These are phyloP conservation scores for Suillus luteus DNA, from an alignment of 768 basidiomycete genomes.

Conservation along the genomic window DNA sequence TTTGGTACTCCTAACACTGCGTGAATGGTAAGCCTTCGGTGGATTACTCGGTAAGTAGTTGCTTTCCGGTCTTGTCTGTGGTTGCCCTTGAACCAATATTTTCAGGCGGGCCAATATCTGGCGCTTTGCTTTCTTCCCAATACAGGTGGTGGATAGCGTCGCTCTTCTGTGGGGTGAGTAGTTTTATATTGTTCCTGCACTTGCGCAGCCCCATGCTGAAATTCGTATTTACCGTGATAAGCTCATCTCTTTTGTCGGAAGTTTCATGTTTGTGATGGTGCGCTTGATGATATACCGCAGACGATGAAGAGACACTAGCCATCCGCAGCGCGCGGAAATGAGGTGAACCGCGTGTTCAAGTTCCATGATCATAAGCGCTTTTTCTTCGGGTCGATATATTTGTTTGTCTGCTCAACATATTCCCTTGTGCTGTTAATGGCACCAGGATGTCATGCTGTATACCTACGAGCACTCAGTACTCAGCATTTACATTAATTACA, in stretches of 20 bases:
- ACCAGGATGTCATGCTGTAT: neutral
- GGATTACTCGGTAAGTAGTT: conserved; percentile 22
- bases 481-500: neutral
- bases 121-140: conserved; percentile 50
- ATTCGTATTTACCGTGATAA: neutral
- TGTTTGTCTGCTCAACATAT: neutral
- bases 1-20: no score
- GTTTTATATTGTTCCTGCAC: neutral
- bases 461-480: no score
- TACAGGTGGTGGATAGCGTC: conserved; percentile 62
- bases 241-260: neutral
- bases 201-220: neutral
- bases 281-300: conserved; percentile 1
- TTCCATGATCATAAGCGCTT: neutral
- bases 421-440: neutral
- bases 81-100: conserved; percentile 11
- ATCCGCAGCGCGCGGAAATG: neutral
- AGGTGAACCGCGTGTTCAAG: neutral
- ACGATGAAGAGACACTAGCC: neutral
- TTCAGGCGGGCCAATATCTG: conserved; percentile 56
- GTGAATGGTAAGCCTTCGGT: conserved; percentile 22
- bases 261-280: neutral
- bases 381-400: neutral
- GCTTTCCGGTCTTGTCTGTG: neutral
- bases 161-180: conserved; percentile 48